Conservation (phyloP, 1,284 basidiomycete genomes). For the Melampsora americana region DNA sequence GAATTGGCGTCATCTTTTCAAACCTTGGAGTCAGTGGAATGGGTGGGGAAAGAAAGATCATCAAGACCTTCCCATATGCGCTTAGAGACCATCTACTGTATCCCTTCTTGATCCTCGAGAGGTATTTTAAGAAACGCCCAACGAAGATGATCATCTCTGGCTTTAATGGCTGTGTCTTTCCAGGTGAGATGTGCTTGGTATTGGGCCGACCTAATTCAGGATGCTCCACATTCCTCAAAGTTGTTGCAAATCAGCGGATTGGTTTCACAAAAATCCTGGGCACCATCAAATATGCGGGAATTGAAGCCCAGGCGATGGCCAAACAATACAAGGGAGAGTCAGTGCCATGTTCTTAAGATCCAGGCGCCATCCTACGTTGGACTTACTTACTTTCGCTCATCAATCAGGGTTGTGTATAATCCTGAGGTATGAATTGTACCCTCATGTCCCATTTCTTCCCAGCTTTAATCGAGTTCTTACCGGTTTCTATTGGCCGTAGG, state of each 20-base stretch:
- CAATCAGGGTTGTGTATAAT: constrained; percentile 31
- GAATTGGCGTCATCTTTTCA: constrained; percentile 69
- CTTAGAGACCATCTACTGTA: constrained; percentile 61
- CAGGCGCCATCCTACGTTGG: constrained; percentile 38
- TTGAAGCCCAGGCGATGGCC: constrained; percentile 50
- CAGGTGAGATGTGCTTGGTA: constrained; percentile 62
- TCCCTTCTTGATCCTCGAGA: constrained; percentile 58
- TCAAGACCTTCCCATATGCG: constrained; percentile 61
- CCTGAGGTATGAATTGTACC: constrained; percentile 46
- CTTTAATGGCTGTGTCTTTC: constrained; percentile 64
- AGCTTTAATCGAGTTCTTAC: constrained; percentile 47
- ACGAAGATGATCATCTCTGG: constrained; percentile 41
- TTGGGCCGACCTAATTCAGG: constrained; percentile 57
- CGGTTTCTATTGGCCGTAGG: constrained; percentile 51
- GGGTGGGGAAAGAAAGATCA: constrained; percentile 60
- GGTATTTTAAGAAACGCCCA: background rate
- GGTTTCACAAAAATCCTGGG: constrained; percentile 55
- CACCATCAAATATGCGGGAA: constrained; percentile 65
- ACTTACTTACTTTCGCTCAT: constrained; percentile 33
- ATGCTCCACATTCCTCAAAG: constrained; percentile 55
- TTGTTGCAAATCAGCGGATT: constrained; percentile 53
- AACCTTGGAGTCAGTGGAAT: constrained; percentile 69
- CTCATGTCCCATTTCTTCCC: constrained; percentile 48
- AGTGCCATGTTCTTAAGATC: constrained; percentile 65
- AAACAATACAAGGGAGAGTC: constrained; percentile 67